Evolutionary conservation across 2,329 filamentous ascomycete genomes (phyloP).

Genomic region (Stemphylium vesicarium): DNA sequence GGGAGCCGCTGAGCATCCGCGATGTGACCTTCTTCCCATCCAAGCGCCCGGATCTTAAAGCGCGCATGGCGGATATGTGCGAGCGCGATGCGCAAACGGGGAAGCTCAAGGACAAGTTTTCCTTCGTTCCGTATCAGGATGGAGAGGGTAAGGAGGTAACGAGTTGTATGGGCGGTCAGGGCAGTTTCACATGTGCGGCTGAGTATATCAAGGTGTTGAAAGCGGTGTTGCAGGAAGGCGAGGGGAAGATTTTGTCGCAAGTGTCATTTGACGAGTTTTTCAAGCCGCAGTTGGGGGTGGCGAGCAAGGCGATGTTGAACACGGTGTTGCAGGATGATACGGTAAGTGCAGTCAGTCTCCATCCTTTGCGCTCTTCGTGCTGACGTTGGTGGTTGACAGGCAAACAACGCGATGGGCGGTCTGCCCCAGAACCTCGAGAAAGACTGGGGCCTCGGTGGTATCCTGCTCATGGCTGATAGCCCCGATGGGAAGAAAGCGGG

Average conservation of each 20-base stretch:
- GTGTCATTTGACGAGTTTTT: constrained; percentile 40
- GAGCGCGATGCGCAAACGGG: constrained; percentile 22
- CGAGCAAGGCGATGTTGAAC: constrained; percentile 18
- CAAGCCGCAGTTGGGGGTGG: constrained; percentile 35
- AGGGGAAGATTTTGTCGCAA: constrained; percentile 25
- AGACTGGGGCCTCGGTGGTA: constrained; percentile 42
- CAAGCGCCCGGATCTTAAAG: constrained; percentile 29
- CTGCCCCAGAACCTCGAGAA: constrained; percentile 20
- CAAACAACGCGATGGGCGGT: constrained; percentile 35
- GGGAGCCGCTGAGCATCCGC: constrained; percentile 53
- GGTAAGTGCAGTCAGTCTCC: constrained; percentile 3
- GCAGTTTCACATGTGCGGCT: constrained; percentile 24
- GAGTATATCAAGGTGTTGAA: constrained; percentile 43
- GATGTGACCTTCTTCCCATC: constrained; percentile 62
- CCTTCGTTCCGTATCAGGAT: constrained; percentile 21
- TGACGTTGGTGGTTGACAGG: constrained; percentile 1
- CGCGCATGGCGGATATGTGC: constrained; percentile 38
- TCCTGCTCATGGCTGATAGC: constrained; percentile 30
- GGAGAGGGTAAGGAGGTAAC: constrained; percentile 20
- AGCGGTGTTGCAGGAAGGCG: constrained; percentile 34
- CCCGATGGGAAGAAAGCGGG: constrained; percentile 32
- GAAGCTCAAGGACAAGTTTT: constrained; percentile 13
- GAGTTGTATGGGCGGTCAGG: constrained; percentile 38
- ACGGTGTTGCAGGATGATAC: constrained; percentile 46
- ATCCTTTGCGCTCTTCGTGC: too few relatives aligned